Conservation (phyloP, 2,329 filamentous ascomycete genomes). For the Blastomyces parvus region DNA sequence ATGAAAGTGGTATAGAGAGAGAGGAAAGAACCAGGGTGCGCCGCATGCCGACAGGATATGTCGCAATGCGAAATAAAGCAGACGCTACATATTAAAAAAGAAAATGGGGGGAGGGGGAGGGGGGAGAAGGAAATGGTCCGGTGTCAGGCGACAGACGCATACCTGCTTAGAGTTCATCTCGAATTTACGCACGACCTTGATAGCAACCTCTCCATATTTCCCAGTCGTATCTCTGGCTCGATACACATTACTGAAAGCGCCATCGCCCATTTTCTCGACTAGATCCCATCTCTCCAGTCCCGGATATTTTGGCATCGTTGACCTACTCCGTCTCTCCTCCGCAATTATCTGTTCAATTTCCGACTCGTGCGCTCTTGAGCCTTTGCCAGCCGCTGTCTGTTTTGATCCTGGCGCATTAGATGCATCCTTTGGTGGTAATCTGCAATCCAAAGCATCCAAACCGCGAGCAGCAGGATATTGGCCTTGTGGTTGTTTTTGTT, state of each 20-base stretch:
- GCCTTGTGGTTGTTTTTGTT: conserved; percentile 45
- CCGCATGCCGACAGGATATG: neutral
- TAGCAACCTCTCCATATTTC: conserved; percentile 70
- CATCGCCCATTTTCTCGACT: conserved; percentile 96
- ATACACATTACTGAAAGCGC: conserved; percentile 98
- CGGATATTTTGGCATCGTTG: conserved; percentile 77
- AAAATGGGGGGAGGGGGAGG: neutral
- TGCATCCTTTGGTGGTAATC: conserved; percentile 50
- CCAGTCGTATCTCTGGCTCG: conserved; percentile 68
- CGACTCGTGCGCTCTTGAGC: conserved; percentile 40
- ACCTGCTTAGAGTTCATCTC: conserved; percentile 99
- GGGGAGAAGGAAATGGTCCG: neutral
- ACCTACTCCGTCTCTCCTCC: conserved; percentile 78
- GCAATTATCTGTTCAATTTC: conserved; percentile 79
- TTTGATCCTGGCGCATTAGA: conserved; percentile 51
- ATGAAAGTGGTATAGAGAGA: conserved; percentile 21
- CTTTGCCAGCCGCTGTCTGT: conserved; percentile 40
- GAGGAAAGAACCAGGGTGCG: neutral
- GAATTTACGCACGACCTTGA: conserved; percentile 97
- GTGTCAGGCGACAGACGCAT: conserved; percentile 38
- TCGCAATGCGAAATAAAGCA: neutral
- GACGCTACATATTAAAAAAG: neutral
- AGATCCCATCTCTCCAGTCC: conserved; percentile 79
- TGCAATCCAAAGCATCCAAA: conserved; percentile 52
- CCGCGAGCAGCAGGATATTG: conserved; percentile 45